A percentile compares a stretch with the other conserved stretches of the same genome.
phyloP scores from a whole-genome alignment of 2,329 filamentous ascomycete species.

The Thielaviopsis punctulata region DNA sequence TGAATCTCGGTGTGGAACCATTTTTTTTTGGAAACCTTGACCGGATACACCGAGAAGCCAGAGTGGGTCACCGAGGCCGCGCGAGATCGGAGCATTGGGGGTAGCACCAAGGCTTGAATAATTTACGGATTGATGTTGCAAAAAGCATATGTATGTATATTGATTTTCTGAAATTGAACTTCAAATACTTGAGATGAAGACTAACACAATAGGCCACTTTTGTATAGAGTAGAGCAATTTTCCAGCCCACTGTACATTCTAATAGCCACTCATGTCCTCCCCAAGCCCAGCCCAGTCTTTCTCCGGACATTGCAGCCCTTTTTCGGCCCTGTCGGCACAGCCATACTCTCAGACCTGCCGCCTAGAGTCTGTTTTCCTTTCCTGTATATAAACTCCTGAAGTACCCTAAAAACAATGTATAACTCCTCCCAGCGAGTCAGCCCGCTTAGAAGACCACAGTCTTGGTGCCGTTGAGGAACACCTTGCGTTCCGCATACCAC shows the following conservation, averaged over 20 bases:
- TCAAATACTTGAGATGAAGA: too few species aligned
- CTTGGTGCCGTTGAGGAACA: conserved; percentile 65
- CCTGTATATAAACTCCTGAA: neutral
- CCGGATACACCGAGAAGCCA: neutral
- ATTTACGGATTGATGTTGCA: neutral
- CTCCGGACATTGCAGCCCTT: neutral
- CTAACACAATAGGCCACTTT: too few species aligned
- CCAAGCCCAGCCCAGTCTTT: neutral
- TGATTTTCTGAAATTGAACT: too few species aligned
- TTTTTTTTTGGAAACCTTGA: neutral
- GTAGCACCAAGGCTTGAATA: neutral
- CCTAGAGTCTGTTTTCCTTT: neutral
- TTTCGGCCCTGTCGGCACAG: neutral
- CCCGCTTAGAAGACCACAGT: conserved; percentile 49
- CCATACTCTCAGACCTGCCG: neutral
- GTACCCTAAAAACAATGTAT: neutral
- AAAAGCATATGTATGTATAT: neutral
- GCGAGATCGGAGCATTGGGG: neutral
- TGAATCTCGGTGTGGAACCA: conserved; percentile 2
- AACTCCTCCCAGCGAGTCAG: neutral
- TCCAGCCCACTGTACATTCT: neutral
- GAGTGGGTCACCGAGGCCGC: neutral
- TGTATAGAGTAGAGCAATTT: neutral
- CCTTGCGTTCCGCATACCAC: conserved; percentile 63
- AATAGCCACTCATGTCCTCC: too few species aligned